Conservation (phyloP, 177 flowering plant species). For the Vitis hybrid region DNA sequence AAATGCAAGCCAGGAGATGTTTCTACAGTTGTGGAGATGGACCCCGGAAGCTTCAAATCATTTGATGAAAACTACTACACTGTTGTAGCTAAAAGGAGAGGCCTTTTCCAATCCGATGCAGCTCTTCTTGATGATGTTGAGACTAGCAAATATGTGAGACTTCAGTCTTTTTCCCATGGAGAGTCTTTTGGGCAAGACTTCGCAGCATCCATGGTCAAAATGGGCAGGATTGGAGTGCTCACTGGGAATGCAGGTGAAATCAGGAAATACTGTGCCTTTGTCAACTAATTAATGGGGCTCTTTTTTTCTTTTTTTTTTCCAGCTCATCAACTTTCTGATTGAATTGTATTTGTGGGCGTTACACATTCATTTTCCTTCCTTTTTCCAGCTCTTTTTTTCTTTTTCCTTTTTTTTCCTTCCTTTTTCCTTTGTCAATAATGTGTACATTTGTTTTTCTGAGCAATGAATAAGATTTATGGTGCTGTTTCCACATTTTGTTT, state of each 20-base stretch:
- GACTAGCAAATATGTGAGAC: constrained; percentile 12
- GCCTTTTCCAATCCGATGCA: constrained; percentile 18
- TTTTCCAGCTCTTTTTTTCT: no score
- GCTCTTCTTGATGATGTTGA: constrained; percentile 11
- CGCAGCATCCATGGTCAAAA: constrained; percentile 8
- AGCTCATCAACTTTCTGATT: no score
- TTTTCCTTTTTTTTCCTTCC: no score
- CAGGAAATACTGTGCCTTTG: constrained; percentile 3
- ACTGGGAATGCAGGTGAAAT: constrained; percentile 25
- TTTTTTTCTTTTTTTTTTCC: no score
- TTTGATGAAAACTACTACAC: constrained; percentile 18
- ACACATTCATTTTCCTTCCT: no score
- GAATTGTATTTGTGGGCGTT: no score
- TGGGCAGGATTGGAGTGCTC: constrained; percentile 24
- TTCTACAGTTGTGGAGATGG: constrained; percentile 23
- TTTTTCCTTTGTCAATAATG: no score
- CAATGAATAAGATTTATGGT: no score
- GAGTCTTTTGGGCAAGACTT: constrained; percentile 13
- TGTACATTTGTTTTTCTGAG: no score
- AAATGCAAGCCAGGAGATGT: constrained; percentile 23
- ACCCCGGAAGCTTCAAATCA: constrained; percentile 16
- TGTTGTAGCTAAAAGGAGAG: constrained; percentile 9
- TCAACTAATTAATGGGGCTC: no score
- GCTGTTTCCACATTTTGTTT: no score
- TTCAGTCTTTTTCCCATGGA: neutral